These are phyloP conservation scores for Iris pallida DNA, from an alignment of 116 monocot species.

Conservation along the genomic window DNA sequence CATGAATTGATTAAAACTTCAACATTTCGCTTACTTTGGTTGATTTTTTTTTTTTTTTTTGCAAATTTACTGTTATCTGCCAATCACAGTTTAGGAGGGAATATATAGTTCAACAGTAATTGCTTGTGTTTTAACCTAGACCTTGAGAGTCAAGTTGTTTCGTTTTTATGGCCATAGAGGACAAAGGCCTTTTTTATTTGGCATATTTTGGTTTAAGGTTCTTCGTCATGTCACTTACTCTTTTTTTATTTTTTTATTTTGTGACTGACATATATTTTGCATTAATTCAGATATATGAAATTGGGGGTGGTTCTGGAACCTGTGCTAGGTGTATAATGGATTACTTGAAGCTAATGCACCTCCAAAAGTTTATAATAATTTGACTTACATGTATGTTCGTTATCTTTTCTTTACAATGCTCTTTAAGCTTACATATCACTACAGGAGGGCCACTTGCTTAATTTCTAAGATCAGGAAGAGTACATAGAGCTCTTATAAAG, in stretches of 20 bases:
- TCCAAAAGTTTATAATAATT: constrained; percentile 80
- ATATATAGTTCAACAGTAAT: too few species aligned
- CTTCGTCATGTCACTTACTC: background rate
- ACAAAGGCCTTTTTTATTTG: background rate
- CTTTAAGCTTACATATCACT: background rate
- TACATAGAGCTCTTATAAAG: too few species aligned
- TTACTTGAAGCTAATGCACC: constrained; percentile 99
- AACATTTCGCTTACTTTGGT: too few species aligned
- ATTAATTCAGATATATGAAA: constrained; percentile 95
- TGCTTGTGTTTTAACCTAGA: too few species aligned
- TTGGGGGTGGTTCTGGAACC: constrained; percentile 98
- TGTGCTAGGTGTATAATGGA: constrained; percentile 97
- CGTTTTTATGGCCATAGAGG: too few species aligned
- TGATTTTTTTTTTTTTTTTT: too few species aligned
- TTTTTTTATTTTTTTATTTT: background rate
- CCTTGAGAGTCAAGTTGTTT: too few species aligned
- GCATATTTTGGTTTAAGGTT: background rate
- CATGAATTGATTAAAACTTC: background rate
- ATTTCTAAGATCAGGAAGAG: too few species aligned
- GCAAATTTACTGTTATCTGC: background rate
- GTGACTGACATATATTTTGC: background rate
- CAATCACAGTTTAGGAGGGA: background rate
- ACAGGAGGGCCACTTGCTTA: too few species aligned
- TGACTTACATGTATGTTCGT: constrained; percentile 82
- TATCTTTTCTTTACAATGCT: constrained; percentile 6